phyloP scores from a whole-genome alignment of 805 yeast genomes.

The Metschnikowia picachoensis region DNA sequence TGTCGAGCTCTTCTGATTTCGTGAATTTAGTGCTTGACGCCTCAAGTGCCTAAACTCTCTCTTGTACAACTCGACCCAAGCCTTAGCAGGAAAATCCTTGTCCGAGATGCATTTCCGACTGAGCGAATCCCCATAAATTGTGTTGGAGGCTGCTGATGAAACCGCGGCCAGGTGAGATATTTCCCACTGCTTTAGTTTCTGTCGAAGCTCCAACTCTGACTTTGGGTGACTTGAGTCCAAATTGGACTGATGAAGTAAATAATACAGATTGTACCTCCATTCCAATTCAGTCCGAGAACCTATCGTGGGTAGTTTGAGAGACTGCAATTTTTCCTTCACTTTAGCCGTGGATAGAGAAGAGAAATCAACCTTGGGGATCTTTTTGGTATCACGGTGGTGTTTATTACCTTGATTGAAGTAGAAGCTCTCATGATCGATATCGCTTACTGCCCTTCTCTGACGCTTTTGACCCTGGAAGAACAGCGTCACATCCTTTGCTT shows the following conservation, averaged over 20 bases:
- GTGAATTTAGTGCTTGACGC: constrained; percentile 28
- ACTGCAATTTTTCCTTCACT: constrained; percentile 55
- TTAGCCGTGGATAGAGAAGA: constrained; percentile 54
- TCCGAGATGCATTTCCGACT: constrained; percentile 36
- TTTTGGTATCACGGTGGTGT: constrained; percentile 28
- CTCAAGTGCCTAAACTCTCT: constrained; percentile 39
- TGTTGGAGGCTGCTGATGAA: constrained; percentile 8
- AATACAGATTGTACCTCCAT: constrained; percentile 70
- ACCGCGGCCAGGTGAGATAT: constrained; percentile 32
- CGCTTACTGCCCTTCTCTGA: constrained; percentile 2
- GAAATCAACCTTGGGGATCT: constrained; percentile 64
- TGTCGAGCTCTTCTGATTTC: neutral
- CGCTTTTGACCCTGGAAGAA: constrained; percentile 24
- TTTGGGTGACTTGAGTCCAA: constrained; percentile 68
- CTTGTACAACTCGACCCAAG: constrained; percentile 40
- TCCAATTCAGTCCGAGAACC: constrained; percentile 69
- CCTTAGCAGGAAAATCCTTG: constrained; percentile 43
- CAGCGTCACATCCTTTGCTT: constrained; percentile 27
- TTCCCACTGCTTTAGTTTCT: constrained; percentile 68
- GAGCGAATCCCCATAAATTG: constrained; percentile 20
- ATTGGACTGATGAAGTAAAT: constrained; percentile 76
- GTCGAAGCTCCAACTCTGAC: constrained; percentile 49
- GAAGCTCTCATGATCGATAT: constrained; percentile 24
- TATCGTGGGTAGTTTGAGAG: constrained; percentile 50
- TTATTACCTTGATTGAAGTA: constrained; percentile 29